Evolutionary conservation across 2,329 filamentous ascomycete genomes (phyloP), one percentile per base, ranked within the genome.

Genomic region (Talaromyces sp.): DNA sequence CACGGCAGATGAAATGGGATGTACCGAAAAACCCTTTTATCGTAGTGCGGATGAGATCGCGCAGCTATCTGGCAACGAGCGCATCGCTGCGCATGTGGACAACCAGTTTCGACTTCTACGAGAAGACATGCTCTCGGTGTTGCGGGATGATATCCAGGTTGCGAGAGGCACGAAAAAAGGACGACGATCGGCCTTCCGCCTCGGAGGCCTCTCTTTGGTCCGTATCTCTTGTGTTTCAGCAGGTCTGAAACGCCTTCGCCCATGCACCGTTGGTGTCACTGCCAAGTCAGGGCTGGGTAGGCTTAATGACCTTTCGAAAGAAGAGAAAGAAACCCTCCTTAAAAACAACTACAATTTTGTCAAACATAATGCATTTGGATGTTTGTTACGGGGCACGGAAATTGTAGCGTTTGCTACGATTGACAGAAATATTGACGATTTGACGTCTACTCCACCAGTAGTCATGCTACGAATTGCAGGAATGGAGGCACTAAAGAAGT

Each of bases 91-190:
- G 0, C 86, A 91, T 68, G 72, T 90, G 0, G 89, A 90, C 67
- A 90, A 89, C 68, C 86, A 91, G 57, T 93, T 89, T 65, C 86
- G 89, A 0, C 79, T 92, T 0, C 76, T 91, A 0, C 78, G 89
- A 2, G 88, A 92, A 66, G 89, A 92, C 64, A 87, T 91, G 81
- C 73, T 92, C 0, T 83, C 79, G 0, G 87, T 89, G 64, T 76
- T 92, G 2, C 81, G 85, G 1, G 83, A 87, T 8, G 87, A 89
- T 55, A 70, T 88, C 0, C 80, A 85, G 31, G 74, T 80, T 4
- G 78, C 82, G 0, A 76, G 71, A 10, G 81, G 81, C 0, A 75
- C 74, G n/a, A 85, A 82, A 65, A 80, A 77, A 64, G 81, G 79
- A 14, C 68, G 76, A 23, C 73, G 78, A 42, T 69, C 62, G 61